These are phyloP conservation scores for Candida germanica DNA, from an alignment of 805 yeast species.

Conservation along the genomic window DNA sequence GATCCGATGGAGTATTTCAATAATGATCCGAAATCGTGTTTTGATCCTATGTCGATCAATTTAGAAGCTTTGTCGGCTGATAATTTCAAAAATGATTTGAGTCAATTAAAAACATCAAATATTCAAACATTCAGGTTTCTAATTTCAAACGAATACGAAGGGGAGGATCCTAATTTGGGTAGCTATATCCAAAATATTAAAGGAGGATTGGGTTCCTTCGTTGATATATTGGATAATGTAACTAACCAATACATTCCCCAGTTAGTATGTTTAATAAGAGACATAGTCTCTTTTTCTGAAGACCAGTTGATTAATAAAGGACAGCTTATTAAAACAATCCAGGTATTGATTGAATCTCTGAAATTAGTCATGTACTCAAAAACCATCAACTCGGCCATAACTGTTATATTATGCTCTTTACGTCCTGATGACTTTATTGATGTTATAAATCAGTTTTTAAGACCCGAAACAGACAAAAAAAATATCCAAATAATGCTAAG, in stretches of 20 bases:
- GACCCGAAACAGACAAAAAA: neutral
- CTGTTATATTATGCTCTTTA: slow-evolving; percentile 7
- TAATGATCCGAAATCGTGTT: no score
- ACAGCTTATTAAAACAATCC: slow-evolving; percentile 1
- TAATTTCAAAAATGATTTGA: slow-evolving; percentile 1
- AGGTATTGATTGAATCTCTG: neutral
- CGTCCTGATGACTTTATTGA: slow-evolving; percentile 4
- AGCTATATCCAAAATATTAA: slow-evolving; percentile 8
- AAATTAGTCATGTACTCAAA: no score
- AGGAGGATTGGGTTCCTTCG: slow-evolving; percentile 3
- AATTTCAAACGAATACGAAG: slow-evolving; percentile 14
- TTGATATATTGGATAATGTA: neutral
- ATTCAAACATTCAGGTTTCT: slow-evolving; percentile 13
- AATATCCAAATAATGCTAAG: neutral
- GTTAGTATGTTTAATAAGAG: slow-evolving; percentile 9
- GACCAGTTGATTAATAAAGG: slow-evolving; percentile 1
- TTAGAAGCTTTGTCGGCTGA: neutral
- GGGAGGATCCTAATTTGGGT: slow-evolving; percentile 6
- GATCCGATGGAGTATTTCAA: neutral
- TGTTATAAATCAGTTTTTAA: neutral
- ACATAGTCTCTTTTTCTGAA: slow-evolving; percentile 14
- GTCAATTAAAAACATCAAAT: slow-evolving; percentile 2
- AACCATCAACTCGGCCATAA: slow-evolving; percentile 2
- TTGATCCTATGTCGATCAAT: neutral
- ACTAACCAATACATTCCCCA: neutral